phyloP scores from a whole-genome alignment of 2,329 filamentous ascomycete species.

The Calonectria honghensis region DNA sequence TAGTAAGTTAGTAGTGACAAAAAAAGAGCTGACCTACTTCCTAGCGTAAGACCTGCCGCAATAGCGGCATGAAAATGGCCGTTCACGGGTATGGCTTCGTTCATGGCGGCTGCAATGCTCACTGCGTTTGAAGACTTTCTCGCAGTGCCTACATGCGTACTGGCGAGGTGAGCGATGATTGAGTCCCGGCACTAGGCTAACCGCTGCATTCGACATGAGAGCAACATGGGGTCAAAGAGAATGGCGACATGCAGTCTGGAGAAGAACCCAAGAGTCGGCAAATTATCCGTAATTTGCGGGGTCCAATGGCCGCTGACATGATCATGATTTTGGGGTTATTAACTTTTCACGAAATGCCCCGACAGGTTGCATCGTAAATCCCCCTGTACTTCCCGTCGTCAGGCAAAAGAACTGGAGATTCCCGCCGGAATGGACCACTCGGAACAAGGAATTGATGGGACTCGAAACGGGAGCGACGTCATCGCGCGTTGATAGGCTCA shows the following conservation, averaged over 20 bases:
- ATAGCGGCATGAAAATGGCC: conserved; percentile 14
- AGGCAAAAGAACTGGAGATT: neutral
- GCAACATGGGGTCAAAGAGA: neutral
- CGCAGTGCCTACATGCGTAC: neutral
- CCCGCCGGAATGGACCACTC: neutral
- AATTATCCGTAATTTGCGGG: neutral
- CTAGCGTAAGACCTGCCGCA: conserved; percentile 11
- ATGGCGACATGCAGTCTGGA: neutral
- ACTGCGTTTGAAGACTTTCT: conserved; percentile 8
- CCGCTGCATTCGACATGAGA: conserved; percentile 1
- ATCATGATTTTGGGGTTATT: neutral
- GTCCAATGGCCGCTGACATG: neutral
- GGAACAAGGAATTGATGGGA: neutral
- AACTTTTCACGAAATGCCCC: neutral
- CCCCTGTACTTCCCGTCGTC: neutral
- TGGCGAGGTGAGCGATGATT: neutral
- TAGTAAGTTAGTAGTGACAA: neutral
- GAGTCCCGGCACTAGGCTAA: neutral
- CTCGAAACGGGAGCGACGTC: neutral
- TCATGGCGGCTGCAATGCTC: conserved; percentile 23
- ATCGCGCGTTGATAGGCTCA: neutral
- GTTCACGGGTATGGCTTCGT: conserved; percentile 4
- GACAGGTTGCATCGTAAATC: conserved; percentile 8
- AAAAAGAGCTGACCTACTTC: neutral
- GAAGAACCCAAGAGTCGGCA: neutral